Conservation (phyloP, 202 grass and related monocot genomes). For the Musa balbisiana region DNA sequence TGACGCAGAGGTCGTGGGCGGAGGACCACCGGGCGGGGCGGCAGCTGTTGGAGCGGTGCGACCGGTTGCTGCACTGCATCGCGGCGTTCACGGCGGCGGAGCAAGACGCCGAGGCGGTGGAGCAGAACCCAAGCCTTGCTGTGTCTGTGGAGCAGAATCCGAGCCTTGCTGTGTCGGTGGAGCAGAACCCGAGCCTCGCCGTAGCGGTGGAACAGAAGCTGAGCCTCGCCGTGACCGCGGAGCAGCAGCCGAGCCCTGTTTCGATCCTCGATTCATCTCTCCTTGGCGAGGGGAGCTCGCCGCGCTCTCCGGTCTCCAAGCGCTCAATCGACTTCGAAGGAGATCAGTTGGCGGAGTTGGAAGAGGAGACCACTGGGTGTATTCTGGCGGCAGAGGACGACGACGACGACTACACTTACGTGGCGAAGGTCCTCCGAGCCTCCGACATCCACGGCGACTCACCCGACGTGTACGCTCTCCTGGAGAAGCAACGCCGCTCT, state of each 20-base stretch:
- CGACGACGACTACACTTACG: slow-evolving; percentile 20
- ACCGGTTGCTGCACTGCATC: slow-evolving; percentile 73
- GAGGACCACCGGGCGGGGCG: slow-evolving; percentile 31
- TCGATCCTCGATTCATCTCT: slow-evolving; percentile 60
- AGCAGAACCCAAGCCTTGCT: too few species aligned
- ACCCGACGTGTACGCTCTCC: slow-evolving; percentile 12
- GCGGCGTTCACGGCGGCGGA: slow-evolving; percentile 59
- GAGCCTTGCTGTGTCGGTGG: too few species aligned
- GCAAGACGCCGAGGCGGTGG: not conserved
- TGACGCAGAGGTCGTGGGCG: slow-evolving; percentile 31
- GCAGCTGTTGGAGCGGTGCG: slow-evolving; percentile 67
- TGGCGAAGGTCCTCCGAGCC: slow-evolving; percentile 11
- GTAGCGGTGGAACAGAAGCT: slow-evolving; percentile 16
- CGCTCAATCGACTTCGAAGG: slow-evolving; percentile 39
- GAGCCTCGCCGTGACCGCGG: not conserved
- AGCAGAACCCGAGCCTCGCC: too few species aligned
- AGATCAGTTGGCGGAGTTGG: not conserved
- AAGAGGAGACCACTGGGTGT: not conserved
- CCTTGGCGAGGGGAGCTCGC: slow-evolving; percentile 70
- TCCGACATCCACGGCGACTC: not conserved
- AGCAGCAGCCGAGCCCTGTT: slow-evolving; percentile 78
- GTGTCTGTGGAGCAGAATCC: too few species aligned
- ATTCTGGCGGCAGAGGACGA: not conserved
- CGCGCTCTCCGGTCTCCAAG: slow-evolving; percentile 48
- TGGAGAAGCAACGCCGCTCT: slow-evolving; percentile 15